Conservation (phyloP, 1,139 yeast species). For the Groenewaldozyma auringiensis region DNA sequence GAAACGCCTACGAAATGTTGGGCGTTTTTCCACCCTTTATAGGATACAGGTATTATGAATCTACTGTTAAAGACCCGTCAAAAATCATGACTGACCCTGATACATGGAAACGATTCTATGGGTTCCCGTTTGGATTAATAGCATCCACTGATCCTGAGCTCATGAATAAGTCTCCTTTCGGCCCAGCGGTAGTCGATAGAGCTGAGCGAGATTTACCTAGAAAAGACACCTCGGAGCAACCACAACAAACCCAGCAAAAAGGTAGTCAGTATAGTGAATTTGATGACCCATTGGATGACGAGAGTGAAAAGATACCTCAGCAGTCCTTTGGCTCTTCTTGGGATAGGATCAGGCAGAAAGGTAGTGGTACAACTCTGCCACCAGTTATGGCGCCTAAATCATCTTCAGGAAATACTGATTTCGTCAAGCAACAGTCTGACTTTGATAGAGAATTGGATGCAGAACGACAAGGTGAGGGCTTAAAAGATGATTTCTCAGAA, state of each 20-base stretch:
- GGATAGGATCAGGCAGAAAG: constrained; percentile 4
- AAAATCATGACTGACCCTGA: constrained; percentile 25
- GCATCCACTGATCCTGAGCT: constrained; percentile 3
- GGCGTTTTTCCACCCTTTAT: constrained; percentile 24
- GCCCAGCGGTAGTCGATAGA: neutral
- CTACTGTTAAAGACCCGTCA: constrained; percentile 20
- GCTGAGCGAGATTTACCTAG: constrained; percentile 1
- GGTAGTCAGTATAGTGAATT: neutral
- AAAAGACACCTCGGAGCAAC: neutral
- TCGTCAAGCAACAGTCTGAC: constrained; percentile 16
- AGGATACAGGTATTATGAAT: constrained; percentile 23
- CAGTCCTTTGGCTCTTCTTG: neutral
- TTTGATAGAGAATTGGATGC: constrained; percentile 27
- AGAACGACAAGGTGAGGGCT: constrained; percentile 24
- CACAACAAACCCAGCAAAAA: neutral
- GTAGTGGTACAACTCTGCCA: no score
- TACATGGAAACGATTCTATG: constrained; percentile 4
- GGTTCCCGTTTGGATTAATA: constrained; percentile 2
- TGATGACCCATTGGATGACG: neutral
- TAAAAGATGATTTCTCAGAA: constrained; percentile 27
- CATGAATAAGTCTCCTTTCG: neutral
- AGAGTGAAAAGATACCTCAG: neutral
- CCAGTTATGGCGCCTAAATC: neutral
- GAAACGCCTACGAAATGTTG: constrained; percentile 18
- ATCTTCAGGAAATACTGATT: neutral